These are phyloP conservation scores for Xylariaceae sp. DNA, from an alignment of 2,329 filamentous ascomycete species.

Conservation along the genomic window DNA sequence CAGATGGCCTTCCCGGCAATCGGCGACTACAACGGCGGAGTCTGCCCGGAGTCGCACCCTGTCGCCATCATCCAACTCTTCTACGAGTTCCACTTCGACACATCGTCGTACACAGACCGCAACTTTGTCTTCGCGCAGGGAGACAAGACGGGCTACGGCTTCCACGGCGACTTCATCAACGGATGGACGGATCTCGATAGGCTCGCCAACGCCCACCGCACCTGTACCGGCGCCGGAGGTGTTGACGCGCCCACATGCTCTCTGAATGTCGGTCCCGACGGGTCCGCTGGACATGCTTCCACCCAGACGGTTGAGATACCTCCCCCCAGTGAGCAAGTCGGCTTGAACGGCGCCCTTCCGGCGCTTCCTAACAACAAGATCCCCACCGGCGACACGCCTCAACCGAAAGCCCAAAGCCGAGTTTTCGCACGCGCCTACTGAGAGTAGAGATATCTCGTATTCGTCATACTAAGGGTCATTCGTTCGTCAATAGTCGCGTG, in stretches of 20 bases:
- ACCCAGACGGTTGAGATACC: conserved; percentile 2
- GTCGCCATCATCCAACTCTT: conserved; percentile 43
- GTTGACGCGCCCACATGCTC: conserved; percentile 12
- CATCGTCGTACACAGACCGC: conserved; percentile 25
- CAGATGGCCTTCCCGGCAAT: conserved; percentile 11
- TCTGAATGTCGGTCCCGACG: conserved; percentile 15
- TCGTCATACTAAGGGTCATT: too few species aligned
- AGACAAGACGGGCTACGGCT: conserved; percentile 48
- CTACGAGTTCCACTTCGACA: conserved; percentile 38
- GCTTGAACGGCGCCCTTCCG: neutral
- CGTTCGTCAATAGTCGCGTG: too few species aligned
- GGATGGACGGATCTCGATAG: conserved; percentile 38
- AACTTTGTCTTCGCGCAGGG: conserved; percentile 45
- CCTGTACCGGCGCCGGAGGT: conserved; percentile 24
- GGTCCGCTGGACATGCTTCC: conserved; percentile 8
- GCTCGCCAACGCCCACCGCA: conserved; percentile 26
- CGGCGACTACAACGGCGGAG: conserved; percentile 35
- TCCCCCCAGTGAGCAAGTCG: conserved; percentile 6
- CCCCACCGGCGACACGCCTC: conserved; percentile 7
- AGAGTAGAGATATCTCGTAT: neutral
- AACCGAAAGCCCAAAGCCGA: conserved; percentile 1
- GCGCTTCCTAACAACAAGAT: conserved; percentile 10
- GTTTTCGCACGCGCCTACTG: conserved; percentile 3
- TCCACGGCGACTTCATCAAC: conserved; percentile 52
- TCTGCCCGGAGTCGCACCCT: conserved; percentile 41